Conservation (phyloP, 2,329 filamentous ascomycete genomes). For the Fusarium acutatum region DNA sequence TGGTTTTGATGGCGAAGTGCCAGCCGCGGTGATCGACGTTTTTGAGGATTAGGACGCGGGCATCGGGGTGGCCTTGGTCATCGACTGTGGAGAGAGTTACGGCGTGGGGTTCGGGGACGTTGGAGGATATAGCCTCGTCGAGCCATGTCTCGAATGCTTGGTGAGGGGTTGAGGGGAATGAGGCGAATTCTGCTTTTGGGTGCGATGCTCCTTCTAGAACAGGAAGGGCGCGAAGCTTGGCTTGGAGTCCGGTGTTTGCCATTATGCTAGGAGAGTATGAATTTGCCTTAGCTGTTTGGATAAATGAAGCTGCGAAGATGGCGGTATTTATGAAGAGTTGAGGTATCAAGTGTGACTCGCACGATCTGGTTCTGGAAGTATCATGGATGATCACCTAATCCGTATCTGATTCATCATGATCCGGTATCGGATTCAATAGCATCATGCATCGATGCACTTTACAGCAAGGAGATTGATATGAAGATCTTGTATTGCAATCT, state of each 20-base stretch:
- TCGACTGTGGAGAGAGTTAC: not conserved
- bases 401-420: not conserved
- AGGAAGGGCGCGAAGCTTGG: not conserved
- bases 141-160: not conserved
- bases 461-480: accelerated
- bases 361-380: not conserved
- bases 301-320: not conserved
- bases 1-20: slow-evolving; percentile 8
- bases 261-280: not conserved
- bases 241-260: not conserved
- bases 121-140: not conserved
- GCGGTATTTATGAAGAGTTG: not conserved
- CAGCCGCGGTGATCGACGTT: slow-evolving; percentile 6
- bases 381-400: not conserved
- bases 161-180: not conserved
- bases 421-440: not conserved
- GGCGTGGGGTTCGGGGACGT: slow-evolving; percentile 2
- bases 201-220: not conserved
- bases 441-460: accelerated
- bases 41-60: not conserved
- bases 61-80: not conserved
- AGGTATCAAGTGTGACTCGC: not conserved
- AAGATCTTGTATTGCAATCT: accelerated
- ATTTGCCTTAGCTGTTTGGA: accelerated
- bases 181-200: not conserved